Percentiles rank a stretch among this genome's conserved stretches.
Evolutionary conservation across 2,329 filamentous ascomycete genomes (phyloP).

Genomic region (Penicillium griseofulvum): DNA sequence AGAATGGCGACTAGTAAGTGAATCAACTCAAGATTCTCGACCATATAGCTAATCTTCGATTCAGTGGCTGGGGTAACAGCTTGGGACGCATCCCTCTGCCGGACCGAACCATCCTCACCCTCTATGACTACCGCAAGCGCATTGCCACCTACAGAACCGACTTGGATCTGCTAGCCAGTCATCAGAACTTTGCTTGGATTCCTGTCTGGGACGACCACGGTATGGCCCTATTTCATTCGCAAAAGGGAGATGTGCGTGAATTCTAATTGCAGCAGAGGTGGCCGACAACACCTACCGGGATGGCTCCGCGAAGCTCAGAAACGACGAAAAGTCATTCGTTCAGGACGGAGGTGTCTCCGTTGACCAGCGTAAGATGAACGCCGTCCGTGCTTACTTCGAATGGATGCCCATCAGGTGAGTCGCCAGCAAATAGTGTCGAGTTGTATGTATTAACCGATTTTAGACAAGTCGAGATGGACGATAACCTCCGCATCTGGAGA

Average conservation of each 20-base stretch:
- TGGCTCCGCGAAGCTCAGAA: constrained; percentile 60
- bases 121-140: constrained; percentile 55
- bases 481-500: constrained; percentile 67
- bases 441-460: constrained; percentile 26
- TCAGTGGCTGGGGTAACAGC: constrained; percentile 49
- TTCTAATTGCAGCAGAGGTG: constrained; percentile 45
- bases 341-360: constrained; percentile 60
- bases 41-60: neutral
- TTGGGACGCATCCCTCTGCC: constrained; percentile 56
- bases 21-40: constrained; percentile 7
- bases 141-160: constrained; percentile 62
- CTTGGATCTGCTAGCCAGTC: constrained; percentile 55
- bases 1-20: constrained; percentile 36
- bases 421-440: constrained; percentile 11
- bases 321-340: constrained; percentile 65
- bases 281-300: constrained; percentile 65
- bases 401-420: constrained; percentile 58
- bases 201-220: constrained; percentile 63
- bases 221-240: constrained; percentile 18
- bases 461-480: constrained; percentile 65
- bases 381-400: constrained; percentile 68
- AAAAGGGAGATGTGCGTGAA: neutral
- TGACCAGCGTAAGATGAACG: constrained; percentile 72
- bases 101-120: constrained; percentile 50
- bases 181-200: constrained; percentile 61